Evolutionary conservation across 116 monocot genomes (phyloP), one percentile per base, ranked within the genome.

Genomic region (Posidonia oceanica): DNA sequence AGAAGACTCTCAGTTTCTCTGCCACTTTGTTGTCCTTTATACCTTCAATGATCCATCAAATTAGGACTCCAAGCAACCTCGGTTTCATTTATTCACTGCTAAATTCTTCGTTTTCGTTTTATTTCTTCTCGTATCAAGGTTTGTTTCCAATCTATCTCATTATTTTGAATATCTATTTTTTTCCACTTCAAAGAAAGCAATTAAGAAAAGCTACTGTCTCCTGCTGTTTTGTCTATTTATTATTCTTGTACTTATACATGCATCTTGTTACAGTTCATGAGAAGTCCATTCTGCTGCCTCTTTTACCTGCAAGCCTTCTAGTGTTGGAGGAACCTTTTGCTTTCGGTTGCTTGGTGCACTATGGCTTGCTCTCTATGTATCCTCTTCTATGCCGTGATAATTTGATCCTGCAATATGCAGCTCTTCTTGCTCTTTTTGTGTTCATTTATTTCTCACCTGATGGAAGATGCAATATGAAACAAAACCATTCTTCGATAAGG

Each of bases 121-220:
- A 91, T 67, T 76, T 97, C 54, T 91, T 91, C 79, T 89, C 96
- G 37, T 97, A 78, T 68, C 97, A 91, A 89, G 95, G 95, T 91
- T 71, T 56, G 72, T 64, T 69, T 71, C n/a, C 41, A 8, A 7
- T 66, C 48, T 20, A 22, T 17, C 13, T 14, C 18, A 14, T 68
- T 64, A 16, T 61, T 52, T n/a, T 8, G 67, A 75, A 11, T 48
- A 48, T 10, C 12, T 3, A 5, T 48, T 48, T 10, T 1, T 48
- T 48, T 10, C 12, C 8, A 42, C 42, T 42, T 42, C 8, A 2
- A 42, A 42, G 42, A 42, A 42, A 42, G 29, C 29, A 29, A 29
- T 29, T 29, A 29, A 29, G 42, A 42, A 42, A 8, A 42, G 8
- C 8, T 4, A 42, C 42, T 42, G 42, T 42, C 42, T 5, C 8